Evolutionary conservation across 2,329 filamentous ascomycete species (phyloP), one percentile per base, ranked within the genome.

Genomic region (Neonectria faginata): DNA sequence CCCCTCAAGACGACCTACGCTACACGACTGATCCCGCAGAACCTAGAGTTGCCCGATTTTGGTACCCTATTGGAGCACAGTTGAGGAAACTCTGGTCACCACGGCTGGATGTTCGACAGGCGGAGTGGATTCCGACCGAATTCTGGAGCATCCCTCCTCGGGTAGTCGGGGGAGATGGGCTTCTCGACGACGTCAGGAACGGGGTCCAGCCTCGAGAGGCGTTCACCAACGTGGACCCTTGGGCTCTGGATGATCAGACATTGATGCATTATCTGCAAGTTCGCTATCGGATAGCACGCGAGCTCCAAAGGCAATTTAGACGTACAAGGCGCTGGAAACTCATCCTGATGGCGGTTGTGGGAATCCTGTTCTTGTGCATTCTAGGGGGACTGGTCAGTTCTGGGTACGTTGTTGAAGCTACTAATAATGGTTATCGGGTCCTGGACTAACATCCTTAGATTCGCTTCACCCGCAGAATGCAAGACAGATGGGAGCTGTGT

Each of bases 401-500:
- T 31, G 33, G 51, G 56, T 63, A 53, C 20, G 56, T 33, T n/a
- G 20, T 12, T 16, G 11, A 36, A 12, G 3, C 22, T 12, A 14
- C 20, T 5, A 25, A 20, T 14, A 12, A 6, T 2, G n/a, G 45
- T 50, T n/a, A 16, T 16, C 14, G 3, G 11, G 27, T 3, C 6
- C 27, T 22, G 55, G 18, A 60, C 56, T 44, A 9, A 71, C 41
- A 18, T 12, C 27, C 5, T 6, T 14, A 44, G 48, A 18, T 67
- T 65, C 22, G 60, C 62, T 20, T 42, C 66, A 8, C 61, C 67
- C 3, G 56, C 65, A 42, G 68, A 68, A 18, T 78, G 75, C 39
- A 70, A 78, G 53, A 57, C 57, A 6, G 67, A 71, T 16, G 77
- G 70, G 14, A 73, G 64, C 56, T 94, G 91, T 78, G 83, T 84